A percentile compares a stretch with the other conserved stretches of the same genome.
phyloP scores from a whole-genome alignment of 1,139 yeast genomes.

The Saccharomyces pastorianus region DNA sequence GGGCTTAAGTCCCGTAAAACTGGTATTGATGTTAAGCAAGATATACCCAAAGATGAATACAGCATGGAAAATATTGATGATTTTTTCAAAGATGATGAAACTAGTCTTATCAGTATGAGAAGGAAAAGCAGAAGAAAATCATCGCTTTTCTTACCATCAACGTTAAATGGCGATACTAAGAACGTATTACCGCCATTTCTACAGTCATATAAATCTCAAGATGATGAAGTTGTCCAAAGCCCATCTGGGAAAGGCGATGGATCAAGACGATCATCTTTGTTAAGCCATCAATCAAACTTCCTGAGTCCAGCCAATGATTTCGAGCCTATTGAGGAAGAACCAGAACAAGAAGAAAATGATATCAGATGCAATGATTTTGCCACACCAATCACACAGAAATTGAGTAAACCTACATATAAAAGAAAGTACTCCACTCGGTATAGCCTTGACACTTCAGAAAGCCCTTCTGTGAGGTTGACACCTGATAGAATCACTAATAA shows the following conservation, averaged over 20 bases:
- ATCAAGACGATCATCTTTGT: conserved; percentile 4
- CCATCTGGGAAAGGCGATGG: not conserved
- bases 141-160: conserved; percentile 11
- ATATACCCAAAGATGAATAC: conserved; percentile 52
- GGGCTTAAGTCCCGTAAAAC: conserved; percentile 55
- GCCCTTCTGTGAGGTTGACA: conserved; percentile 15
- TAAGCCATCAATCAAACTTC: not conserved
- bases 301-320: conserved; percentile 1
- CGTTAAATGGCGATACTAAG: not conserved
- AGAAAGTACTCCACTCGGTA: conserved; percentile 1
- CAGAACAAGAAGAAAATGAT: not conserved
- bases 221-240: conserved; percentile 2
- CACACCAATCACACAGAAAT: not conserved
- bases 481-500: conserved; percentile 12
- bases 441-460: not conserved
- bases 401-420: not conserved
- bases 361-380: not conserved
- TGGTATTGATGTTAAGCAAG: conserved; percentile 45
- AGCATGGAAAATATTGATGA: conserved; percentile 78
- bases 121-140: conserved; percentile 17
- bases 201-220: not conserved
- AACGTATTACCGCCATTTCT: not conserved
- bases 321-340: conserved; percentile 1
- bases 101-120: conserved; percentile 13
- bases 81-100: conserved; percentile 49